Conservation (phyloP, 148 eudicot species). For the Beta vulgaris region DNA sequence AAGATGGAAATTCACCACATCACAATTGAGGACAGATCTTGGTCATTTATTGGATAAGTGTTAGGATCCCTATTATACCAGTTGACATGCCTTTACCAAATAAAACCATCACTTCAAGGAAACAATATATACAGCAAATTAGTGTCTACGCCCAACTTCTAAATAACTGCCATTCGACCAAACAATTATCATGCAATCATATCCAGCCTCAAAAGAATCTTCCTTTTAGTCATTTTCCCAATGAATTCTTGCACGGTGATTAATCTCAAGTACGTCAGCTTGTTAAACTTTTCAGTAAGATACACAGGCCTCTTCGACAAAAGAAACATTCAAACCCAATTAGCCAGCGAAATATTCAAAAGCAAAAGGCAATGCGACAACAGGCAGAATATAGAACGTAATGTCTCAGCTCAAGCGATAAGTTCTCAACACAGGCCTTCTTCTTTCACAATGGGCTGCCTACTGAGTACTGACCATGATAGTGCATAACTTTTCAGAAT, state of each 20-base stretch:
- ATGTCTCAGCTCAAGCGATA: too few relatives aligned
- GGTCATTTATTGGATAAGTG: neutral
- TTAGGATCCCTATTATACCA: neutral
- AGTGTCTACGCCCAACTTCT: too few relatives aligned
- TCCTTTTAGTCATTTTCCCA: neutral
- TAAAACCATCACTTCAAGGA: slow-evolving; percentile 1
- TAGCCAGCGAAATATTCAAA: too few relatives aligned
- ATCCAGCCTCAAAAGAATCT: neutral
- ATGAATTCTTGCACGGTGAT: neutral
- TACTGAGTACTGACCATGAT: too few relatives aligned
- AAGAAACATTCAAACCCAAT: neutral
- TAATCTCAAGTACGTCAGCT: neutral
- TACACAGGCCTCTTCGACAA: neutral
- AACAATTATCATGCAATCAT: neutral
- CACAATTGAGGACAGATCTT: neutral
- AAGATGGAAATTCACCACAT: neutral
- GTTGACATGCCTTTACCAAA: neutral
- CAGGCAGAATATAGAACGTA: neutral
- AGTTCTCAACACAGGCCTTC: too few relatives aligned
- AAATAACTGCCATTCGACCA: neutral
- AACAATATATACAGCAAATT: neutral
- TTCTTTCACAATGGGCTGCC: too few relatives aligned
- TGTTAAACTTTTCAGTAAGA: neutral
- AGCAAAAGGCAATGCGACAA: too few relatives aligned
- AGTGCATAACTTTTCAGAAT: neutral